Evolutionary conservation across 805 yeast species (phyloP).

Genomic region (Metschnikowia corniflorae): DNA sequence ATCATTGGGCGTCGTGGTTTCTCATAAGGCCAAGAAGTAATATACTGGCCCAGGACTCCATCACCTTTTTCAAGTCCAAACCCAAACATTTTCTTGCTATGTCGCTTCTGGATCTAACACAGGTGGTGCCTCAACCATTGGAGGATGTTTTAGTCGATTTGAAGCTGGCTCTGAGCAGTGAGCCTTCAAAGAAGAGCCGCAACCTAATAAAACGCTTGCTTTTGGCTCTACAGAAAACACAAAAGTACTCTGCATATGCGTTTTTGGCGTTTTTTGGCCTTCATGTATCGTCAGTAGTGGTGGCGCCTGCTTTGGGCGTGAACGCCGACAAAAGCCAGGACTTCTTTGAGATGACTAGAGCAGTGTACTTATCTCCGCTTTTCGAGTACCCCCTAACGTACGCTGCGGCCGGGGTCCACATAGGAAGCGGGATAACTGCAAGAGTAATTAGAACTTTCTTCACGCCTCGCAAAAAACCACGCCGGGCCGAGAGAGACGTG

Average conservation of each 20-base stretch:
- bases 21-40: too few relatives aligned
- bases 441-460: constrained; percentile 25
- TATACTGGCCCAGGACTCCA: too few relatives aligned
- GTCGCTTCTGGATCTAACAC: constrained; percentile 13
- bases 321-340: constrained; percentile 47
- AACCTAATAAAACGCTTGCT: constrained; percentile 8
- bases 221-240: constrained; percentile 28
- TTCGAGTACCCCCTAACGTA: constrained; percentile 48
- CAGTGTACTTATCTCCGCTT: constrained; percentile 51
- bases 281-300: constrained; percentile 52
- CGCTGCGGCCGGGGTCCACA: constrained; percentile 47
- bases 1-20: too few relatives aligned
- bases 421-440: constrained; percentile 48
- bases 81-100: not conserved
- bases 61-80: too few relatives aligned
- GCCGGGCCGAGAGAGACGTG: constrained; percentile 9
- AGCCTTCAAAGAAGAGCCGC: constrained; percentile 6
- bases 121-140: constrained; percentile 14
- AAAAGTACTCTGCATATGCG: constrained; percentile 59
- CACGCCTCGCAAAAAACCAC: constrained; percentile 11
- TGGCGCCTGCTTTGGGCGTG: constrained; percentile 47
- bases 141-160: constrained; percentile 7
- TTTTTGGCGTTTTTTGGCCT: constrained; percentile 55
- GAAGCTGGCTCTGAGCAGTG: not conserved
- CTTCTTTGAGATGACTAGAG: constrained; percentile 55